A percentile compares a stretch with the other conserved stretches of the same genome.
Evolutionary conservation across 2,329 filamentous ascomycete genomes (phyloP).

Genomic region (Dothidotthia symphoricarpi): DNA sequence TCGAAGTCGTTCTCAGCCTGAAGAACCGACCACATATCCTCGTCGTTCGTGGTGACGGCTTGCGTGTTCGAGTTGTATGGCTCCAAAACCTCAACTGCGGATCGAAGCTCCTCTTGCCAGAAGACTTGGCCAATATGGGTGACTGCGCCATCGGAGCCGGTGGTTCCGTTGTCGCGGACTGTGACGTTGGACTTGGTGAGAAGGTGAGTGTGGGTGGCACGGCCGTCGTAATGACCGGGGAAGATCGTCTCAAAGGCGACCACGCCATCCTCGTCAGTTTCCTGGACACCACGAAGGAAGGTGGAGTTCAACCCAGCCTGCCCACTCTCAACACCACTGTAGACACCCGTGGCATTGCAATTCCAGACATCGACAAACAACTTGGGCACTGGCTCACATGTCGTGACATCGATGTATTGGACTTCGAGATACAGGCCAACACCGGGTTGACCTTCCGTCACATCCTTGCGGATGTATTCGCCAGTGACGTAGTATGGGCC

Average conservation of each 20-base stretch:
- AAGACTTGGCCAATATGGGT: constrained; percentile 49
- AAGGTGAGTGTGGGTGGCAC: constrained; percentile 32
- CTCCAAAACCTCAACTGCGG: constrained; percentile 38
- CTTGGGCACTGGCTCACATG: constrained; percentile 50
- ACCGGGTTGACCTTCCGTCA: constrained; percentile 49
- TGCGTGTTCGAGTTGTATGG: constrained; percentile 43
- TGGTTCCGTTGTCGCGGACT: constrained; percentile 41
- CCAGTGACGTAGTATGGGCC: constrained; percentile 44
- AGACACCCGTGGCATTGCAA: constrained; percentile 27
- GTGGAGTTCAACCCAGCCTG: constrained; percentile 27
- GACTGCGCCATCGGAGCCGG: constrained; percentile 37
- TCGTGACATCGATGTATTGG: constrained; percentile 53
- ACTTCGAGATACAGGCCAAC: constrained; percentile 51
- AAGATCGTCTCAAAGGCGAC: constrained; percentile 51
- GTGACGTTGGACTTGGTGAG: constrained; percentile 41
- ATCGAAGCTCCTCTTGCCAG: constrained; percentile 43
- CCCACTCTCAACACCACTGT: constrained; percentile 50
- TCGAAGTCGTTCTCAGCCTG: constrained; percentile 24
- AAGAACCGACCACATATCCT: constrained; percentile 29
- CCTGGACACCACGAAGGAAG: constrained; percentile 51
- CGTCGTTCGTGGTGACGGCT: constrained; percentile 17
- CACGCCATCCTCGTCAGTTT: constrained; percentile 49
- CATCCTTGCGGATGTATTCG: constrained; percentile 50
- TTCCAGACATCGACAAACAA: constrained; percentile 55
- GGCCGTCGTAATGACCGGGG: constrained; percentile 43